A percentile compares a stretch with the other conserved stretches of the same genome.
Evolutionary conservation across 192 early-diverging fungal species (phyloP).

Genomic region (Thoreauomyces humboldtii): DNA sequence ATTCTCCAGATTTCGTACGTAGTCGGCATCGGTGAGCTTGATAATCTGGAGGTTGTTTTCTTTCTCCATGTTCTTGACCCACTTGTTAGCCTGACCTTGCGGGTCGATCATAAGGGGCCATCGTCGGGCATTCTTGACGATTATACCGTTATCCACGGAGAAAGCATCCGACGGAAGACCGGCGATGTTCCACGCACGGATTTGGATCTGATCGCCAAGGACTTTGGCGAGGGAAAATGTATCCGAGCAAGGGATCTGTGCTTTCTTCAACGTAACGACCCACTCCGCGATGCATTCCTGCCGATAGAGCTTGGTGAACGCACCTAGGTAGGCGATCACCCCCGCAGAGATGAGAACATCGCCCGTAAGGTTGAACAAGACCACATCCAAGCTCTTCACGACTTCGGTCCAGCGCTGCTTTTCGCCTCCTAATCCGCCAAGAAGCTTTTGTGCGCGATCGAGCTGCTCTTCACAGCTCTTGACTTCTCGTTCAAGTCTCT

Average conservation of each 20-base stretch:
- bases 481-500: constrained; percentile 53
- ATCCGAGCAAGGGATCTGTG: constrained; percentile 54
- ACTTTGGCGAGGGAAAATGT: constrained; percentile 53
- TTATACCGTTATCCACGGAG: constrained; percentile 65
- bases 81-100: constrained; percentile 63
- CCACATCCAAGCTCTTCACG: constrained; percentile 45
- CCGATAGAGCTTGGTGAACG: constrained; percentile 60
- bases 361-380: constrained; percentile 53
- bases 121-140: constrained; percentile 54
- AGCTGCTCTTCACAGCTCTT: constrained; percentile 61
- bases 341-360: constrained; percentile 61
- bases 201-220: constrained; percentile 59
- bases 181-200: constrained; percentile 62
- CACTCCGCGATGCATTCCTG: constrained; percentile 47
- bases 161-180: constrained; percentile 60
- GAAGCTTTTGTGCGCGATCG: constrained; percentile 55
- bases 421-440: constrained; percentile 60
- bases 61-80: constrained; percentile 69
- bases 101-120: constrained; percentile 71
- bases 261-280: constrained; percentile 36
- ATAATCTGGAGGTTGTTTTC: constrained; percentile 61
- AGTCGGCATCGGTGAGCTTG: constrained; percentile 60
- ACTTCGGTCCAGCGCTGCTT: constrained; percentile 64
- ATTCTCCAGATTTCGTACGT: constrained; percentile 58
- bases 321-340: constrained; percentile 62